Percentiles rank a stretch among this genome's conserved stretches.
Conservation (phyloP, 1,284 basidiomycete genomes). For the Phlebopus sp. region DNA sequence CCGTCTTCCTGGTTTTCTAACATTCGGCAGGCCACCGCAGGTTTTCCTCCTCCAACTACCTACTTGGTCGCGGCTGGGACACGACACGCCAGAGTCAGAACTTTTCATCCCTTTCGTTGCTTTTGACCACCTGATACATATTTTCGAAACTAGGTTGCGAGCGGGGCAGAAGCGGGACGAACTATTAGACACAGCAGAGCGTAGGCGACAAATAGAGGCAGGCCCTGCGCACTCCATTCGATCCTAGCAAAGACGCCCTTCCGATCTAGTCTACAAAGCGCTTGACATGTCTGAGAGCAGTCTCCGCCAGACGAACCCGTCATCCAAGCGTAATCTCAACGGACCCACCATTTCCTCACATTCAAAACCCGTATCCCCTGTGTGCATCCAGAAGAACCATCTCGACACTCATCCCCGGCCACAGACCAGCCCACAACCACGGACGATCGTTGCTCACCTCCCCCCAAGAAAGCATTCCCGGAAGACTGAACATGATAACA, state of each 20-base stretch:
- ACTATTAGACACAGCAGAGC: too few relatives aligned
- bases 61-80: slow-evolving; percentile 10
- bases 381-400: slow-evolving; percentile 11
- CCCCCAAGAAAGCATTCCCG: slow-evolving; percentile 24
- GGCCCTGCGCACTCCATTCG: too few relatives aligned
- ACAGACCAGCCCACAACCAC: slow-evolving; percentile 29
- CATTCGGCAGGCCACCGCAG: slow-evolving; percentile 7
- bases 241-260: neutral
- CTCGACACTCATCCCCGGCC: slow-evolving; percentile 24
- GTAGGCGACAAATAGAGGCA: too few relatives aligned
- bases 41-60: neutral
- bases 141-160: neutral
- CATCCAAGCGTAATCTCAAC: slow-evolving; percentile 52
- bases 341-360: slow-evolving; percentile 30
- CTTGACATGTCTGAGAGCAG: slow-evolving; percentile 19
- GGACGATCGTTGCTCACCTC: slow-evolving; percentile 2
- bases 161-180: neutral
- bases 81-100: slow-evolving; percentile 1
- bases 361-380: slow-evolving; percentile 21
- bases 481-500: slow-evolving; percentile 26
- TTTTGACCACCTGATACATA: neutral
- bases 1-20: neutral
- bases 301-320: slow-evolving; percentile 52
- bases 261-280: slow-evolving; percentile 18
- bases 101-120: neutral